Percentiles rank a stretch among this genome's conserved stretches.
These are phyloP conservation scores for Diaporthe nobilis DNA, from an alignment of 2,329 filamentous ascomycete species.

Conservation along the genomic window DNA sequence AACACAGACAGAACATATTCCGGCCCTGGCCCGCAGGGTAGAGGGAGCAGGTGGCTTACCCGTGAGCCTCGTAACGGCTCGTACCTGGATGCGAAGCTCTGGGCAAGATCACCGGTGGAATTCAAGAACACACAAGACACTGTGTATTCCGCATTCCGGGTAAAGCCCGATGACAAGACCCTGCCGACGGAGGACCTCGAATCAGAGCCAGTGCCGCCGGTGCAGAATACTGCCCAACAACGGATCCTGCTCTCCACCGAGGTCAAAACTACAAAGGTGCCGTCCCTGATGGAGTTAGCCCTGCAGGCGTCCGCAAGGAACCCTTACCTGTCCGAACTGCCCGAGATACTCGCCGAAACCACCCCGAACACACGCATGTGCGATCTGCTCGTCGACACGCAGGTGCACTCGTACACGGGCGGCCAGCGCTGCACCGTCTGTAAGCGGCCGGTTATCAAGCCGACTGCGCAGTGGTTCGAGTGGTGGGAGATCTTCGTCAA, in stretches of 20 bases:
- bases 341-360: constrained; percentile 56
- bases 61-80: background rate
- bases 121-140: constrained; percentile 46
- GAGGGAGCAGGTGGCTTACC: constrained; percentile 36
- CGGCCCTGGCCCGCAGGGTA: constrained; percentile 25
- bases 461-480: constrained; percentile 73
- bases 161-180: constrained; percentile 33
- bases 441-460: constrained; percentile 61
- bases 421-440: constrained; percentile 68
- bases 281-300: constrained; percentile 66
- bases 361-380: constrained; percentile 56
- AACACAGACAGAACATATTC: constrained; percentile 27
- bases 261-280: constrained; percentile 51
- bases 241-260: constrained; percentile 1
- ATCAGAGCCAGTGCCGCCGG: background rate
- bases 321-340: constrained; percentile 58
- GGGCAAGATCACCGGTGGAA: constrained; percentile 49
- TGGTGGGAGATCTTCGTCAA: constrained; percentile 64
- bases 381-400: constrained; percentile 56
- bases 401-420: constrained; percentile 60
- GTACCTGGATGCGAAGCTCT: constrained; percentile 30
- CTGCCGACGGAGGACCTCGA: constrained; percentile 42
- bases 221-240: constrained; percentile 16
- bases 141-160: constrained; percentile 45
- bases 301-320: constrained; percentile 62